Conservation (phyloP, 805 yeast species). For the Komagataella phaffii region DNA sequence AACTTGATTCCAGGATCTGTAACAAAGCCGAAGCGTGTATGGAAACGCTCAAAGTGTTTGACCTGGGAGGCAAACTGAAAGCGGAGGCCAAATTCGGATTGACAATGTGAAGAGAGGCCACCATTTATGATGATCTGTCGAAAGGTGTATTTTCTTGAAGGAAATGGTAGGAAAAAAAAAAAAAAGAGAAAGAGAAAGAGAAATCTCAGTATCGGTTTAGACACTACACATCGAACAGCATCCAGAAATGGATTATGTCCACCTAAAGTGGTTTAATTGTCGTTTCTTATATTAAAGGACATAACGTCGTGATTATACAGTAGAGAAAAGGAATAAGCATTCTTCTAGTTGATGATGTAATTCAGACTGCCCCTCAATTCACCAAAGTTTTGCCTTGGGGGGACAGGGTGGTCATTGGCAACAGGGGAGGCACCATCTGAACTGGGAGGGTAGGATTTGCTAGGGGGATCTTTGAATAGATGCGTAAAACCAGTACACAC, state of each 20-base stretch:
- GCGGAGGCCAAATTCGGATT: slow-evolving; percentile 36
- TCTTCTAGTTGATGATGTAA: not conserved
- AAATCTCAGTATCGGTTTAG: not conserved
- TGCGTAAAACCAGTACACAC: slow-evolving; percentile 41
- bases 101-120: slow-evolving; percentile 16
- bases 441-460: not conserved
- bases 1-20: slow-evolving; percentile 60
- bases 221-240: not conserved
- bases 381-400: not conserved
- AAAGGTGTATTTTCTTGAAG: not conserved
- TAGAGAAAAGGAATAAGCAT: not conserved
- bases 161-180: not conserved
- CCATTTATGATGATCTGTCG: not conserved
- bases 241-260: not conserved
- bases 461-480: not conserved
- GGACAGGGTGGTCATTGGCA: not conserved
- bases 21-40: slow-evolving; percentile 62
- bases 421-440: not conserved
- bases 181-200: too few species aligned
- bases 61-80: slow-evolving; percentile 9
- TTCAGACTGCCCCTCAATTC: not conserved
- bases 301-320: not conserved
- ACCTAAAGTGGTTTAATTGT: not conserved
- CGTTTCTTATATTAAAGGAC: not conserved
- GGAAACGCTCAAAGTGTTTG: slow-evolving; percentile 28